Evolutionary conservation across 352 stramenopile genomes (phyloP).

Genomic region (Phytophthora uliginosa): DNA sequence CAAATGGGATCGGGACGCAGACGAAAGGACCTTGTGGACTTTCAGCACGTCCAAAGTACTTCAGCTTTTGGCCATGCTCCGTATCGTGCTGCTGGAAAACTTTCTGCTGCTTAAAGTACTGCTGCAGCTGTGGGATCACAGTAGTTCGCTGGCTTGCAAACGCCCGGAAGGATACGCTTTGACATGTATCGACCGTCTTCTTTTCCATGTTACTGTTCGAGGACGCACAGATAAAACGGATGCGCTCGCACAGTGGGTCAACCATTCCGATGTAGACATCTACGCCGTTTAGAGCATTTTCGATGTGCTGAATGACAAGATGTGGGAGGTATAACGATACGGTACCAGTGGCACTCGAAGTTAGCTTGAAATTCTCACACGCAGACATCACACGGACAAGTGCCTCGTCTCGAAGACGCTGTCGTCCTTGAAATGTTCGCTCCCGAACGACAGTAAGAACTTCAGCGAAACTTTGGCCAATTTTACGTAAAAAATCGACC

Average conservation of each 20-base stretch:
- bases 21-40: slow-evolving; percentile 53
- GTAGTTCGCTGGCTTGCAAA: slow-evolving; percentile 61
- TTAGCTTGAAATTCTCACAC: slow-evolving; percentile 59
- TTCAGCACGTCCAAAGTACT: slow-evolving; percentile 31
- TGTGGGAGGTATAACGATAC: slow-evolving; percentile 52
- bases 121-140: slow-evolving; percentile 58
- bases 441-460: slow-evolving; percentile 24
- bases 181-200: slow-evolving; percentile 43
- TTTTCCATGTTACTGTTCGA: slow-evolving; percentile 60
- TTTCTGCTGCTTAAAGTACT: slow-evolving; percentile 30
- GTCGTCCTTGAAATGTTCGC: slow-evolving; percentile 14
- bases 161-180: slow-evolving; percentile 61
- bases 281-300: slow-evolving; percentile 64
- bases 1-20: slow-evolving; percentile 77
- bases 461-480: slow-evolving; percentile 42
- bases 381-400: slow-evolving; percentile 60
- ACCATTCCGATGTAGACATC: slow-evolving; percentile 75
- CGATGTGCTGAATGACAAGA: slow-evolving; percentile 62
- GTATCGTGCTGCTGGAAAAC: slow-evolving; percentile 29
- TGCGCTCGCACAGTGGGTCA: slow-evolving; percentile 55
- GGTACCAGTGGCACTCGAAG: not conserved
- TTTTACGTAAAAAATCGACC: slow-evolving; percentile 75
- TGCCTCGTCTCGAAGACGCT: slow-evolving; percentile 40
- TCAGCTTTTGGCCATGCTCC: slow-evolving; percentile 31
- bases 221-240: slow-evolving; percentile 66